These are phyloP conservation scores for Colletotrichum sojae DNA, from an alignment of 2,329 filamentous ascomycete genomes.

Conservation along the genomic window DNA sequence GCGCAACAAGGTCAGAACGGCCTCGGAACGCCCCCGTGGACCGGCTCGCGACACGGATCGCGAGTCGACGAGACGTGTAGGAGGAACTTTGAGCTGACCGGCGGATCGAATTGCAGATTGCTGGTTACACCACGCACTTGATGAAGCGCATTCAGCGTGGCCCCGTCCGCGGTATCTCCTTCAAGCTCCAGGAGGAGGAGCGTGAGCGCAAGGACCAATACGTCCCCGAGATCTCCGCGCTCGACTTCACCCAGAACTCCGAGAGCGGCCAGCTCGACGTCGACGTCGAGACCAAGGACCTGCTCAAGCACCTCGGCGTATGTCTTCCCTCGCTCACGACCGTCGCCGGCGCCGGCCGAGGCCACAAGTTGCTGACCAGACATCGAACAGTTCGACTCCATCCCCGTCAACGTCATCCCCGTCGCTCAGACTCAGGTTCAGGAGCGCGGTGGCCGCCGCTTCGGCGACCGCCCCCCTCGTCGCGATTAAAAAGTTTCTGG, in stretches of 20 bases:
- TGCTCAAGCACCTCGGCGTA: constrained; percentile 99
- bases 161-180: constrained; percentile 99
- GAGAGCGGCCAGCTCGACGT: constrained; percentile 96
- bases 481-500: constrained; percentile 56
- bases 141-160: constrained; percentile 99
- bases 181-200: constrained; percentile 99
- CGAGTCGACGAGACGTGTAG: neutral
- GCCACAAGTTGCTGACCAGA: constrained; percentile 47
- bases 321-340: constrained; percentile 58
- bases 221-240: constrained; percentile 97
- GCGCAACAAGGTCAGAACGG: constrained; percentile 89
- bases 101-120: constrained; percentile 73
- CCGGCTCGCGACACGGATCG: neutral
- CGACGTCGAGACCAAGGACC: constrained; percentile 97
- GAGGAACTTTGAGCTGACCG: constrained; percentile 21
- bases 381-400: constrained; percentile 85
- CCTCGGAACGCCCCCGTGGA: neutral
- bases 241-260: constrained; percentile 96
- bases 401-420: constrained; percentile 95
- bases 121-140: constrained; percentile 97
- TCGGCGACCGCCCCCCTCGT: constrained; percentile 73
- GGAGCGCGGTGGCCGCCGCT: constrained; percentile 85
- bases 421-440: constrained; percentile 89
- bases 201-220: constrained; percentile 99
- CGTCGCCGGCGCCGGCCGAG: neutral